Evolutionary conservation across 139 green algal genomes (phyloP).

Genomic region (Spirogloea muscicola): DNA sequence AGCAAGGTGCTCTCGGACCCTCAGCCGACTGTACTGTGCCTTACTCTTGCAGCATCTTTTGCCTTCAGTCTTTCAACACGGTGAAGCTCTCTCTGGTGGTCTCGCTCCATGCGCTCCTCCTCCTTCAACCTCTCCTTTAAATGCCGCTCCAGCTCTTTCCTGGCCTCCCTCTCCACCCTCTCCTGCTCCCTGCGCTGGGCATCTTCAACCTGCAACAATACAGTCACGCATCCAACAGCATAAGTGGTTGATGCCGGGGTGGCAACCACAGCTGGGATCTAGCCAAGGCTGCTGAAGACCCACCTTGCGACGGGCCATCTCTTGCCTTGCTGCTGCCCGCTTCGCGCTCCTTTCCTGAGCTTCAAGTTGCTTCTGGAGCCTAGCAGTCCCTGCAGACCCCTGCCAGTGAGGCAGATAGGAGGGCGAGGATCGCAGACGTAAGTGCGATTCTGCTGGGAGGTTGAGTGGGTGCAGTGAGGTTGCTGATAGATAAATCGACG

Average conservation of each 20-base stretch:
- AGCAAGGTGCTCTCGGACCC: not conserved
- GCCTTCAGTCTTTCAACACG: slow-evolving; percentile 14
- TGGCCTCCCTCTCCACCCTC: slow-evolving; percentile 27
- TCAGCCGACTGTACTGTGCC: not conserved
- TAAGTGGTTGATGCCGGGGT: slow-evolving; percentile 11
- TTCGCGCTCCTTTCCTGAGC: slow-evolving; percentile 20
- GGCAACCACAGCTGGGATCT: no score
- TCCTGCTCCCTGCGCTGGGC: slow-evolving; percentile 22
- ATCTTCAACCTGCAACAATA: not conserved
- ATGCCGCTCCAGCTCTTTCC: slow-evolving; percentile 28
- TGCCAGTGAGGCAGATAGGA: no score
- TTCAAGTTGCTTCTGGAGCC: slow-evolving; percentile 32
- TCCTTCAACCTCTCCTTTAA: slow-evolving; percentile 27
- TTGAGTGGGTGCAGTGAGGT: no score
- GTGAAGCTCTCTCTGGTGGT: slow-evolving; percentile 24
- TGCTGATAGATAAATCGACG: no score
- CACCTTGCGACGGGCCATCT: slow-evolving; percentile 33
- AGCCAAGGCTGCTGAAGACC: not conserved
- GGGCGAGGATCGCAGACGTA: no score
- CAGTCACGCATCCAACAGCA: not conserved
- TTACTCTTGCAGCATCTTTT: slow-evolving; percentile 30
- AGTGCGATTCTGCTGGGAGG: no score
- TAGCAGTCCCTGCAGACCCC: no score
- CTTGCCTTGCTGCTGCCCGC: slow-evolving; percentile 19
- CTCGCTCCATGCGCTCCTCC: slow-evolving; percentile 32